Evolutionary conservation across 2,329 filamentous ascomycete species (phyloP).

Genomic region (Exserohilum rostratum): DNA sequence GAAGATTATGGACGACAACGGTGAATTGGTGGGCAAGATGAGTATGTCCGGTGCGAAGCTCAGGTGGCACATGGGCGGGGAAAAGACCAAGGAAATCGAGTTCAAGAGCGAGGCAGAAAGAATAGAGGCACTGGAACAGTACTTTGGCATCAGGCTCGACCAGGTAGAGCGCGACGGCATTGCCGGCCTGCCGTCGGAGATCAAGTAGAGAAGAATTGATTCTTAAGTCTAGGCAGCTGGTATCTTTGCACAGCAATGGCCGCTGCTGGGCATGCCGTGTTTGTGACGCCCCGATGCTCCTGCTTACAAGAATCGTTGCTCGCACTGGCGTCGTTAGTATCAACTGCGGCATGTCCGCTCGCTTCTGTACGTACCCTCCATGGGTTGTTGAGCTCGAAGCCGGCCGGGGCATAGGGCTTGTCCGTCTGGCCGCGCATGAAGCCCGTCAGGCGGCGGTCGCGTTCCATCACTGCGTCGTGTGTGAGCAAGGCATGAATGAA

Average conservation of each 20-base stretch:
- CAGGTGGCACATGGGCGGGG: constrained; percentile 53
- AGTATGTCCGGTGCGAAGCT: constrained; percentile 53
- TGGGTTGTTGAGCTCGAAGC: constrained; percentile 70
- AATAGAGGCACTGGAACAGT: constrained; percentile 51
- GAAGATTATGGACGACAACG: constrained; percentile 53
- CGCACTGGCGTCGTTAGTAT: constrained; percentile 45
- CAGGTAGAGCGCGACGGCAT: constrained; percentile 49
- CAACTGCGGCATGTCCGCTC: background rate
- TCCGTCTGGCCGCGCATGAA: constrained; percentile 66
- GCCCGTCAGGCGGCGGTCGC: constrained; percentile 68
- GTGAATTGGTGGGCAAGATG: constrained; percentile 47
- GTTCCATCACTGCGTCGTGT: constrained; percentile 65
- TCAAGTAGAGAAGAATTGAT: constrained; percentile 31
- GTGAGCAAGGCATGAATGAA: too few relatives aligned
- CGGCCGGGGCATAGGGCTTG: constrained; percentile 62
- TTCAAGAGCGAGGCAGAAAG: constrained; percentile 53
- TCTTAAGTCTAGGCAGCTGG: background rate
- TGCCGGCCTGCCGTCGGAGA: constrained; percentile 40
- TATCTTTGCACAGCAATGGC: too few relatives aligned
- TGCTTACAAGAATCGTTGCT: constrained; percentile 46
- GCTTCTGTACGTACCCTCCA: constrained; percentile 63
- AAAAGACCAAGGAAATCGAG: constrained; percentile 49
- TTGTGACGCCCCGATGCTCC: background rate
- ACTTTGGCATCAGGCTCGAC: constrained; percentile 53
- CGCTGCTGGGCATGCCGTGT: too few relatives aligned